Conservation (phyloP, 2,329 filamentous ascomycete genomes). For the Didymella pomorum region DNA sequence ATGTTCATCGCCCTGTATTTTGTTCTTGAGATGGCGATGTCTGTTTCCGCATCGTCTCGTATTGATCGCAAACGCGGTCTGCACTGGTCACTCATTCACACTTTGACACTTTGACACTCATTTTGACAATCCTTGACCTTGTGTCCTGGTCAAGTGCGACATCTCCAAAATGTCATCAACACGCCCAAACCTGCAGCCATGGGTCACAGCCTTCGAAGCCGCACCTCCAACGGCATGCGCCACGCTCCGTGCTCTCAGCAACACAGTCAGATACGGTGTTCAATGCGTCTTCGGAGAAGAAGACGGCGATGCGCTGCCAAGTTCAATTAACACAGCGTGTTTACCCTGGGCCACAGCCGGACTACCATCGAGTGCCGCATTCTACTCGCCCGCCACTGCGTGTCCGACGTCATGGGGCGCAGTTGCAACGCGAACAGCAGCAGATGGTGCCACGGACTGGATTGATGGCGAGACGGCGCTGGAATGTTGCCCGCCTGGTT, state of each 20-base stretch:
- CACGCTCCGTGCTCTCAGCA: slow-evolving; percentile 27
- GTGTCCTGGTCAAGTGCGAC: not conserved
- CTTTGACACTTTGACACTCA: not conserved
- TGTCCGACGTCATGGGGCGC: slow-evolving; percentile 33
- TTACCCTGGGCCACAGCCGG: slow-evolving; percentile 34
- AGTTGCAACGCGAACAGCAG: slow-evolving; percentile 30
- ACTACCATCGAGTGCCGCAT: slow-evolving; percentile 21
- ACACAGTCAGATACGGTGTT: slow-evolving; percentile 72
- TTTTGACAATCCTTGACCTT: not conserved
- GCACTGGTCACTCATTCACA: not conserved
- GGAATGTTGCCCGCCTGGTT: slow-evolving; percentile 34
- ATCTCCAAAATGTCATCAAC: slow-evolving; percentile 24
- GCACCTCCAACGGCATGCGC: slow-evolving; percentile 29
- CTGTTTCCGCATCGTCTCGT: not conserved
- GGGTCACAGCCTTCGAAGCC: slow-evolving; percentile 27
- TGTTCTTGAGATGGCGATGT: not conserved
- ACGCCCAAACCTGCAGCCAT: slow-evolving; percentile 27
- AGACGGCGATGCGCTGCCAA: slow-evolving; percentile 76
- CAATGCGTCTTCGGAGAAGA: slow-evolving; percentile 80
- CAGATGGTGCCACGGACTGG: slow-evolving; percentile 21
- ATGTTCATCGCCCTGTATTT: not conserved
- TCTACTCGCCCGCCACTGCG: slow-evolving; percentile 37
- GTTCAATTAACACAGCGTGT: slow-evolving; percentile 71
- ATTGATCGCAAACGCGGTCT: not conserved
- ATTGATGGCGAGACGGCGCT: slow-evolving; percentile 33